These are phyloP conservation scores for Boeremia lycopersici DNA, from an alignment of 2,329 filamentous ascomycete genomes.

Conservation along the genomic window DNA sequence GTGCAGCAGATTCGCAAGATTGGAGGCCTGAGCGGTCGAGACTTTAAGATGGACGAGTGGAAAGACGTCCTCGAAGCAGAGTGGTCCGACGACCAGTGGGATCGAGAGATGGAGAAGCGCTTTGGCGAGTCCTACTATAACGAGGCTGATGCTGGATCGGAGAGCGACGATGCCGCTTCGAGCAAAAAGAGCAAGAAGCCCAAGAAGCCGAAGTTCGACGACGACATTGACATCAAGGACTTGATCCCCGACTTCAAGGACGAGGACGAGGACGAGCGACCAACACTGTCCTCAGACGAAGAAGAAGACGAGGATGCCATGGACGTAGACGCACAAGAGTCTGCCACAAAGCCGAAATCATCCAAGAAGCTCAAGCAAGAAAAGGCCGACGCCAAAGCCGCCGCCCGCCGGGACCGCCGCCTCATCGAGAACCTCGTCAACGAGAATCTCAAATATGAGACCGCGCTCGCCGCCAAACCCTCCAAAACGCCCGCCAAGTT, in stretches of 20 bases:
- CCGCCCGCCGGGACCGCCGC: constrained; percentile 78
- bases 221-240: constrained; percentile 97
- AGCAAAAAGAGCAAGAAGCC: constrained; percentile 62
- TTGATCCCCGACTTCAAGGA: constrained; percentile 86
- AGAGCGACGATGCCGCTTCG: constrained; percentile 44
- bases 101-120: constrained; percentile 82
- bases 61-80: constrained; percentile 81
- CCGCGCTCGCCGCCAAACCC: constrained; percentile 60
- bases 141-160: constrained; percentile 59
- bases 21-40: constrained; percentile 74
- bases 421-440: constrained; percentile 88
- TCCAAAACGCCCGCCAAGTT: constrained; percentile 64
- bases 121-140: constrained; percentile 95
- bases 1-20: constrained; percentile 87
- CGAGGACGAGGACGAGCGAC: constrained; percentile 69
- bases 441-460: constrained; percentile 75
- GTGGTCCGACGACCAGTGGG: constrained; percentile 90
- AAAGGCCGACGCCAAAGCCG: constrained; percentile 66
- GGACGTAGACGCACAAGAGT: constrained; percentile 47
- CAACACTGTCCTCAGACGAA: constrained; percentile 65
- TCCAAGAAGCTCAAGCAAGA: constrained; percentile 56
- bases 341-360: constrained; percentile 48
- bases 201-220: constrained; percentile 91
- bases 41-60: constrained; percentile 79
- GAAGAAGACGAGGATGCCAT: constrained; percentile 51